Base-by-base conservation (phyloP, 345 rosid species). In the Camelina sativa region DNA sequence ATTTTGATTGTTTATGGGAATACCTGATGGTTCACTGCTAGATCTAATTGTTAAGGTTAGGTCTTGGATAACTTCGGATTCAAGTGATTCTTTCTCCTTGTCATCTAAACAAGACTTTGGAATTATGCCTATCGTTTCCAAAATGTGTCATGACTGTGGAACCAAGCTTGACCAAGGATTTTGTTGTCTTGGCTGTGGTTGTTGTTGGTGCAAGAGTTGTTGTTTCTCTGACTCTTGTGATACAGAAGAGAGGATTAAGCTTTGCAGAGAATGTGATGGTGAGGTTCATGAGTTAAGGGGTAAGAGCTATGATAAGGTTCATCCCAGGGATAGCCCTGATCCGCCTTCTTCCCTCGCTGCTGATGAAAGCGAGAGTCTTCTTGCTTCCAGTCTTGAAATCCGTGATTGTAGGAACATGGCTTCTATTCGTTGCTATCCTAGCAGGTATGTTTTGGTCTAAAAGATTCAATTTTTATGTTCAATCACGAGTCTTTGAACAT, bases 291-390 rank as follows among this genome's bases (percentile, higher is more conserved):
- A 82, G 65, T 73, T 79, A 28, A 83, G 79, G 69, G 84, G 78
- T 76, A 85, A 82, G 74, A 78, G 43, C 75, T 77, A 82, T 76
- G 90, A 96, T 78, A 95, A 92, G 71, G 91, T 92, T 50, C 90
- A 92, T 79, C 97, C 99, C 11, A 76, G 83, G 17, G 89, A 84
- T 54, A 87, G 89, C 82, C 91, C 92, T 2, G 96, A 91, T 71
- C 85, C 86, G 11, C 92, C 85, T 30, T 76, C 85, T 44, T 79
- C 79, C 51, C 82, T 71, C 0, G 19, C 72, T 6, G 12, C 28
- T 82, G 66, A 67, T 82, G 66, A 65, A 67, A 81, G 68, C 66
- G 85, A 86, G 76, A 75, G 8, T 65, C 84, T 86, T 65, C 83
- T 86, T 63, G 69, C 82, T 52, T 65, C 37, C 53, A 85, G 65